Evolutionary conservation across 116 monocot species (phyloP).

Genomic region (Papilionanthe hybrid): DNA sequence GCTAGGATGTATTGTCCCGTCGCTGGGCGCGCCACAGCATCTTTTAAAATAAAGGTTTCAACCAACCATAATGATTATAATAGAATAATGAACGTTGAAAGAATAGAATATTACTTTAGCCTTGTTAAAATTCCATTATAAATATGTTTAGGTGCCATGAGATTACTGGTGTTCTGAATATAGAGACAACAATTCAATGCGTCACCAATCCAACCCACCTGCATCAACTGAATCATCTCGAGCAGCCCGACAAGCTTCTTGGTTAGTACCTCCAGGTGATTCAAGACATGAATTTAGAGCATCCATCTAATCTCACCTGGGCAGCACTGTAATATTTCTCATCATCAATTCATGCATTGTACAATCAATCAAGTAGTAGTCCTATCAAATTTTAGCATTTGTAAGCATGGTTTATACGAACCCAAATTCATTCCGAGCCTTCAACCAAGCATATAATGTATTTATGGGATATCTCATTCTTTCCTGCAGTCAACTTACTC

Average conservation of each 20-base stretch:
- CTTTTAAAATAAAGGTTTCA: too few species aligned
- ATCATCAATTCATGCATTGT: neutral
- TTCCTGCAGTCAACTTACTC: neutral
- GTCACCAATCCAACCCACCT: neutral
- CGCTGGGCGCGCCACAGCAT: too few species aligned
- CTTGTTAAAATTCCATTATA: constrained; percentile 21
- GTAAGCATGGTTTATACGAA: neutral
- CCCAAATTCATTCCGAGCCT: neutral
- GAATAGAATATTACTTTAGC: constrained; percentile 41
- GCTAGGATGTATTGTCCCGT: too few species aligned
- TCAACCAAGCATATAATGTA: neutral
- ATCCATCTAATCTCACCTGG: constrained; percentile 11
- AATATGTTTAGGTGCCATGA: constrained; percentile 59
- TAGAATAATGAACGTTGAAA: constrained; percentile 17
- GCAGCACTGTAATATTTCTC: neutral
- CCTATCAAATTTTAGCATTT: neutral
- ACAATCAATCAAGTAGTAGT: neutral
- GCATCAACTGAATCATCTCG: constrained; percentile 1
- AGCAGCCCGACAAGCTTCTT: neutral
- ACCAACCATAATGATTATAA: constrained; percentile 17
- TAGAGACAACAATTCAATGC: neutral
- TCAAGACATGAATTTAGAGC: neutral
- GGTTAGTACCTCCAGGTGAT: constrained; percentile 10
- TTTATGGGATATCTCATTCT: neutral
- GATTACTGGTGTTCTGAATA: constrained; percentile 31